Conservation (phyloP, 139 green algal species). For the Chlamydomonas eustigma region DNA sequence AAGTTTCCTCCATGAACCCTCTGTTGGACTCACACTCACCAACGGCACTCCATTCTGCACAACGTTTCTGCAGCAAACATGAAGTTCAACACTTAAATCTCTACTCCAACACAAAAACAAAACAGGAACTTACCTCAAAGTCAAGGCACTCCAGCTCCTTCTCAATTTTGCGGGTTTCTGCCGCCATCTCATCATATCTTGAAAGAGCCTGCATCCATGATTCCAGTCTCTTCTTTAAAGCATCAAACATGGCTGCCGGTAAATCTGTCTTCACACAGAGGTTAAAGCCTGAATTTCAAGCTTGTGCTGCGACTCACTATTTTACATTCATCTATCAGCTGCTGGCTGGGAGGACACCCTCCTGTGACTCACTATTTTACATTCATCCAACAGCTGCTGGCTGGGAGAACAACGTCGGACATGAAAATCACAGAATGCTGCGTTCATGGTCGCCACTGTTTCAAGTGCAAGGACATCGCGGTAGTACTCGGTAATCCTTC, state of each 20-base stretch:
- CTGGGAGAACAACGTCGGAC: constrained; percentile 51
- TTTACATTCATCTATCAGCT: constrained; percentile 60
- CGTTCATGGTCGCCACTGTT: constrained; percentile 69
- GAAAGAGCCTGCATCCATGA: constrained; percentile 17
- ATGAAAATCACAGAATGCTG: constrained; percentile 75
- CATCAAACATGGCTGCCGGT: not conserved
- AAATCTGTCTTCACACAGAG: not conserved
- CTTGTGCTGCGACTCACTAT: constrained; percentile 42
- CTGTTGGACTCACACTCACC: constrained; percentile 50
- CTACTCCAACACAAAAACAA: not conserved
- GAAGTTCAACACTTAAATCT: not conserved
- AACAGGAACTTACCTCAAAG: constrained; percentile 32
- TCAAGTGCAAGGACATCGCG: constrained; percentile 70
- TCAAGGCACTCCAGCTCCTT: constrained; percentile 19
- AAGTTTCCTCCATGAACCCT: constrained; percentile 45
- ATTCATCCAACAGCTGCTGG: constrained; percentile 60
- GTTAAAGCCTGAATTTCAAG: constrained; percentile 3
- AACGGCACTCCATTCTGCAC: constrained; percentile 24
- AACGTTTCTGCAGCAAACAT: constrained; percentile 33
- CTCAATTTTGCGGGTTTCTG: constrained; percentile 21
- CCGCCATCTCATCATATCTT: constrained; percentile 21
- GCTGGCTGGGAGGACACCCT: constrained; percentile 54
- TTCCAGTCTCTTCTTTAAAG: not conserved
- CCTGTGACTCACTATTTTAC: constrained; percentile 42
- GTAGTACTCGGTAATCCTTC: constrained; percentile 34